Evolutionary conservation across 2,329 filamentous ascomycete genomes (phyloP).

Genomic region (Phoma sp.): DNA sequence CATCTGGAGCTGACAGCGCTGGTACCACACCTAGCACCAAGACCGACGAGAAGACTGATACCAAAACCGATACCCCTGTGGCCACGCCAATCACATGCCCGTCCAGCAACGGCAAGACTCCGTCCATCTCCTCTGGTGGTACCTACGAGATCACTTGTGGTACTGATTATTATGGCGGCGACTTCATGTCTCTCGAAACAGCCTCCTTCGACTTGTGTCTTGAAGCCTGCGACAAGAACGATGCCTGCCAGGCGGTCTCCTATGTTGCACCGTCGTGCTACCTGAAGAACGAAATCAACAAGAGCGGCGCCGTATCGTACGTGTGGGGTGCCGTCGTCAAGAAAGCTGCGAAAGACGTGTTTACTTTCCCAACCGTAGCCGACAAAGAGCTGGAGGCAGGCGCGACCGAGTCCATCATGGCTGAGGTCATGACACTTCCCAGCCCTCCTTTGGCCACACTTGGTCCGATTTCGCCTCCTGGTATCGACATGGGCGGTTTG

Average conservation of each 20-base stretch:
- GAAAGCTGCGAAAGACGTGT: constrained; percentile 9
- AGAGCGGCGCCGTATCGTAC: not conserved
- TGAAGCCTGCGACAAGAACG: constrained; percentile 11
- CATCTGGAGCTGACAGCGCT: constrained; percentile 1
- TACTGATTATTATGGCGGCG: constrained; percentile 7
- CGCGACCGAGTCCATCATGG: constrained; percentile 9
- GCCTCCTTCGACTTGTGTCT: constrained; percentile 11
- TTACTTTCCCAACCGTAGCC: constrained; percentile 2
- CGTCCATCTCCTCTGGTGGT: constrained; percentile 8
- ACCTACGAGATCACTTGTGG: constrained; percentile 15
- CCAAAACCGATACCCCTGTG: not conserved
- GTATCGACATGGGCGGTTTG: constrained; percentile 14
- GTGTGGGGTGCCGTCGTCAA: constrained; percentile 13
- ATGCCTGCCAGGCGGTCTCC: constrained; percentile 11
- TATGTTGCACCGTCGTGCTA: constrained; percentile 11
- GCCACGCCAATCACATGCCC: constrained; percentile 7
- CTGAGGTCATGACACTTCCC: constrained; percentile 11
- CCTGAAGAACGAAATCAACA: constrained; percentile 14
- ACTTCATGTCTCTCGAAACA: constrained; percentile 11
- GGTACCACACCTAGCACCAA: not conserved
- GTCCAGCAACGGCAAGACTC: constrained; percentile 8
- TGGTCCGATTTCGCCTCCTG: constrained; percentile 7
- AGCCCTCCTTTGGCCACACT: constrained; percentile 10
- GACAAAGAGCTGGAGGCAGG: constrained; percentile 4
- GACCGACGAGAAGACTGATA: not conserved